Conservation (phyloP, 176 grass and related monocot genomes). For the Zoysia japonica region DNA sequence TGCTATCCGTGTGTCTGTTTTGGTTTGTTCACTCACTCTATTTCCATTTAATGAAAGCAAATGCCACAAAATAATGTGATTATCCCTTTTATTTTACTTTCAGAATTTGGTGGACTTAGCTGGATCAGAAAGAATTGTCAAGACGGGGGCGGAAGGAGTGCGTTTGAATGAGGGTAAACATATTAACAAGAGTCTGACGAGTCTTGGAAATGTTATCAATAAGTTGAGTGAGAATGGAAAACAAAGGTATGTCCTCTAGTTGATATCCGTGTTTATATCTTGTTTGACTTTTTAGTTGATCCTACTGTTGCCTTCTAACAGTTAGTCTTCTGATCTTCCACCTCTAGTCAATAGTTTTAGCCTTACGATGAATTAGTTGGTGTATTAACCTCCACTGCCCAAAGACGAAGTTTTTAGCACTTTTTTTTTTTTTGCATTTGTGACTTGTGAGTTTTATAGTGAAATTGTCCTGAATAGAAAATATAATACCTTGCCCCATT, state of each 20-base stretch:
- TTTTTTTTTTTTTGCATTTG: not conserved
- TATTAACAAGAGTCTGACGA: conserved; percentile 97
- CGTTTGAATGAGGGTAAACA: conserved; percentile 87
- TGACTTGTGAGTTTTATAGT: not conserved
- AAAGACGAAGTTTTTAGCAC: not conserved
- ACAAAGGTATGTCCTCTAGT: conserved; percentile 52
- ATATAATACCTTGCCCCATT: not conserved
- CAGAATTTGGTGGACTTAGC: conserved; percentile 97
- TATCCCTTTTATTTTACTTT: conserved; percentile 20
- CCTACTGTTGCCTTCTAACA: not conserved
- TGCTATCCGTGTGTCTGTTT: conserved; percentile 83
- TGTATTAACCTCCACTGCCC: not conserved
- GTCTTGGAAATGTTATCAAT: conserved; percentile 97
- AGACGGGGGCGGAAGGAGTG: conserved; percentile 85
- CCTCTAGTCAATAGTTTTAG: not conserved
- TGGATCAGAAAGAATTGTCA: conserved; percentile 85
- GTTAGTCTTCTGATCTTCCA: not conserved
- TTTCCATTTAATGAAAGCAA: conserved; percentile 10
- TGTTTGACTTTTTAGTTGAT: conserved; percentile 6
- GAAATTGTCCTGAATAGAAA: not conserved
- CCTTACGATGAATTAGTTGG: not conserved
- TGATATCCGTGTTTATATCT: conserved; percentile 21
- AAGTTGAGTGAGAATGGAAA: conserved; percentile 88
- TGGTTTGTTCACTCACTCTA: conserved; percentile 53
- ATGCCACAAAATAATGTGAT: not conserved